Percentiles rank a stretch among this genome's conserved stretches.
These are phyloP conservation scores for Fraxinus pennsylvanica DNA, from an alignment of 257 asterid genomes.

Conservation along the genomic window DNA sequence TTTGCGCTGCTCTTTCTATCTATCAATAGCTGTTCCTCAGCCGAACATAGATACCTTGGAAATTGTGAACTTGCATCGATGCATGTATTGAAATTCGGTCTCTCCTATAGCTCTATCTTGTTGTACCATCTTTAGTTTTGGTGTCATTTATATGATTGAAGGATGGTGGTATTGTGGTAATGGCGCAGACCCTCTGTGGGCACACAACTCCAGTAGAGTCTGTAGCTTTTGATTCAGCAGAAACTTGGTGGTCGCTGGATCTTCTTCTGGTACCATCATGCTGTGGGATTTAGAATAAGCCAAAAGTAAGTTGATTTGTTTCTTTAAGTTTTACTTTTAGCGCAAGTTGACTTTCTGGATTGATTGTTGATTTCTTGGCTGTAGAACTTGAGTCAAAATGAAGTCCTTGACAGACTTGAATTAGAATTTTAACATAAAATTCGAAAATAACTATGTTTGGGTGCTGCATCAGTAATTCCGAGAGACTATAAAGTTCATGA, in stretches of 20 bases:
- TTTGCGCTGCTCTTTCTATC: background rate
- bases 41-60: slow-evolving; percentile 9
- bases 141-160: slow-evolving; percentile 25
- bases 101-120: background rate
- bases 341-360: background rate
- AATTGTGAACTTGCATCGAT: slow-evolving; percentile 18
- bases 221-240: slow-evolving; percentile 84
- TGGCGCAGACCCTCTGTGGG: slow-evolving; percentile 64
- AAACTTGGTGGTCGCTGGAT: slow-evolving; percentile 85
- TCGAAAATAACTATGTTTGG: no score
- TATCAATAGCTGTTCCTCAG: background rate
- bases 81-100: slow-evolving; percentile 10
- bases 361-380: background rate
- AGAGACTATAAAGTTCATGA: background rate
- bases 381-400: background rate
- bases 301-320: slow-evolving; percentile 58
- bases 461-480: background rate
- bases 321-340: slow-evolving; percentile 10
- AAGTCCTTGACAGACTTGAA: background rate
- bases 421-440: no score
- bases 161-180: slow-evolving; percentile 22
- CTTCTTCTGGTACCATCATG: slow-evolving; percentile 92
- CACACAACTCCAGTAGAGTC: slow-evolving; percentile 95
- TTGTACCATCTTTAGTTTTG: slow-evolving; percentile 19
- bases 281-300: slow-evolving; percentile 98